Conservation (phyloP, 192 early-diverging fungal genomes). For the Kappamyces sp. region DNA sequence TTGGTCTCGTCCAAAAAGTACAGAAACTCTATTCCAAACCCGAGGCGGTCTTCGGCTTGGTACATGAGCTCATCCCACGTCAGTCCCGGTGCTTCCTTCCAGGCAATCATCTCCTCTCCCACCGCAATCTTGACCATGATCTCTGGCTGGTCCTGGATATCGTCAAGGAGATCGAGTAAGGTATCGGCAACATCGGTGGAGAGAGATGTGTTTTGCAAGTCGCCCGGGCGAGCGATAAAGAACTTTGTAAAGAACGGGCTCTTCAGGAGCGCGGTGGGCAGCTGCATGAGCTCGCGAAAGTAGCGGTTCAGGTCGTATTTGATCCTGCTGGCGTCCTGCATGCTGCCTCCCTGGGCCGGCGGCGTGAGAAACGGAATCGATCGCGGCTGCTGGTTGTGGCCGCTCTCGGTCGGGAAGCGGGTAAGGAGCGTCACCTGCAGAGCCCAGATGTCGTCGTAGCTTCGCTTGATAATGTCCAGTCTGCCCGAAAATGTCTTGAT, state of each 20-base stretch:
- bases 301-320: too few relatives aligned
- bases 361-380: constrained; percentile 12
- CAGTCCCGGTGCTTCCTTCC: constrained; percentile 9
- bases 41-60: constrained; percentile 6
- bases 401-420: constrained; percentile 33
- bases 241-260: background rate
- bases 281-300: too few relatives aligned
- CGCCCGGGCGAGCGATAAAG: constrained; percentile 7
- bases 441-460: constrained; percentile 36
- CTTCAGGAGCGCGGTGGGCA: constrained; percentile 3
- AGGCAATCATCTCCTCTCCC: constrained; percentile 8
- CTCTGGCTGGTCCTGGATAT: constrained; percentile 5
- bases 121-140: constrained; percentile 10
- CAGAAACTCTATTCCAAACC: constrained; percentile 5
- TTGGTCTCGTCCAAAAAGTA: constrained; percentile 6
- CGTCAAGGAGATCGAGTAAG: constrained; percentile 12
- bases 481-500: too few relatives aligned
- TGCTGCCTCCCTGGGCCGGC: background rate
- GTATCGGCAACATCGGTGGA: constrained; percentile 14
- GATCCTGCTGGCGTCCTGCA: too few relatives aligned
- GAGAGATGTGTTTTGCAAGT: constrained; percentile 10
- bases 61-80: constrained; percentile 9
- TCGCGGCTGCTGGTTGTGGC: constrained; percentile 8
- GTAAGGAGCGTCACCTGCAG: constrained; percentile 39
- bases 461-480: constrained; percentile 9